Percentiles rank a stretch among this genome's conserved stretches.
Conservation (phyloP, 129 eudicot genomes). For the Helianthus tuberosus region DNA sequence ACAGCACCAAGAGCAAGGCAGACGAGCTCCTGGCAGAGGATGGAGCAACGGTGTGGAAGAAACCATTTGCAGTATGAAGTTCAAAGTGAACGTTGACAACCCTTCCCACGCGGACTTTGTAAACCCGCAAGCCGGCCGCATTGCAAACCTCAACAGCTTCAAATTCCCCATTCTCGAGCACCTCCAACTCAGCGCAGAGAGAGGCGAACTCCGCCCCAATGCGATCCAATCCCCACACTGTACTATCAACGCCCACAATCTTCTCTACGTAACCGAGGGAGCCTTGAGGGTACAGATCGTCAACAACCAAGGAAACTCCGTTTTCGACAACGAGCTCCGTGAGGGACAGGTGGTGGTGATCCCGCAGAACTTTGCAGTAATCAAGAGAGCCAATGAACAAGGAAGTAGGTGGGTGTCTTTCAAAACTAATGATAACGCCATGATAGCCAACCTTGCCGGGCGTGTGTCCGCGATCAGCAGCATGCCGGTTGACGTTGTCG, state of each 20-base stretch:
- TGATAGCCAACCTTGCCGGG: constrained; percentile 62
- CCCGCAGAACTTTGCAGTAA: constrained; percentile 64
- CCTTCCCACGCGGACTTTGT: constrained; percentile 58
- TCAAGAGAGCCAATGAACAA: constrained; percentile 55
- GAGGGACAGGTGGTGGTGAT: constrained; percentile 65
- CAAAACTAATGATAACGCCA: constrained; percentile 71
- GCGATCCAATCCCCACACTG: constrained; percentile 69
- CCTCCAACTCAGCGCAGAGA: constrained; percentile 59
- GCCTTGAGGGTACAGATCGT: constrained; percentile 58
- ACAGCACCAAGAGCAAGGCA: not conserved
- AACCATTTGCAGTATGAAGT: constrained; percentile 57
- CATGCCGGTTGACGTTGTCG: constrained; percentile 58
- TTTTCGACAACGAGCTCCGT: constrained; percentile 50
- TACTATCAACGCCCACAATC: constrained; percentile 57
- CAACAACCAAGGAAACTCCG: constrained; percentile 54
- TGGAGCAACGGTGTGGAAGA: constrained; percentile 55
- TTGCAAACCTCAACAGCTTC: constrained; percentile 57
- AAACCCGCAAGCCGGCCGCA: constrained; percentile 59
- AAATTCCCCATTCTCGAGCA: constrained; percentile 59
- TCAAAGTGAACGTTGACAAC: constrained; percentile 48
- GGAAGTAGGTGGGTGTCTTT: constrained; percentile 67
- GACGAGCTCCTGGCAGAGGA: not conserved
- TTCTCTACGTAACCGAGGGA: constrained; percentile 56
- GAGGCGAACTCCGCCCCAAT: constrained; percentile 59
- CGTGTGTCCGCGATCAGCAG: constrained; percentile 60